Conservation (phyloP, 768 basidiomycete genomes). For the Boletellus ananiceps region DNA sequence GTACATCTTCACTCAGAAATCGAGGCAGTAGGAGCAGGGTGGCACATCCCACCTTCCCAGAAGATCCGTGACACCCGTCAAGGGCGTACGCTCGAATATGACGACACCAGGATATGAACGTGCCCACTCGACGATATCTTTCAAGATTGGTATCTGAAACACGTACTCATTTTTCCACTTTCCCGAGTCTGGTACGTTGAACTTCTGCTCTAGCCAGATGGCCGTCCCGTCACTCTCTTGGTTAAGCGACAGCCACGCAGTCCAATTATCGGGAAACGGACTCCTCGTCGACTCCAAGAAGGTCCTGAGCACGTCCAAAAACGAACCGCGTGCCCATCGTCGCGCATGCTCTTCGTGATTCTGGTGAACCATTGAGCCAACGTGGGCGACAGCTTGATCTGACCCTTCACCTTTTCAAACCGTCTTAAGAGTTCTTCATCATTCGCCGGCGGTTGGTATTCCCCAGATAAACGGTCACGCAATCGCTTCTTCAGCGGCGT, state of each 20-base stretch:
- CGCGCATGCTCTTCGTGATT: slow-evolving; percentile 67
- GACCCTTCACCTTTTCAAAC: slow-evolving; percentile 55
- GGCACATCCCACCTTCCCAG: slow-evolving; percentile 52
- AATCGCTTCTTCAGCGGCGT: slow-evolving; percentile 26
- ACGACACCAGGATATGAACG: slow-evolving; percentile 55
- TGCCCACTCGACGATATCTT: slow-evolving; percentile 14
- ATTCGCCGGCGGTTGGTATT: slow-evolving; percentile 50
- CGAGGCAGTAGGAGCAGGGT: background rate
- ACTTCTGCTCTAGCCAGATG: slow-evolving; percentile 77
- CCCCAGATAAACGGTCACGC: slow-evolving; percentile 34
- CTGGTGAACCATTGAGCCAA: slow-evolving; percentile 34
- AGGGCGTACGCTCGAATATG: slow-evolving; percentile 70
- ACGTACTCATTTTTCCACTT: slow-evolving; percentile 54
- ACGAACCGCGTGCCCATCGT: slow-evolving; percentile 73
- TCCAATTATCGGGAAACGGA: slow-evolving; percentile 44
- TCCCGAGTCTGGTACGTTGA: slow-evolving; percentile 62
- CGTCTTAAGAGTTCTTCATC: slow-evolving; percentile 63
- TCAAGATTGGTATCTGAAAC: slow-evolving; percentile 51
- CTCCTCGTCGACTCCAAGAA: slow-evolving; percentile 34
- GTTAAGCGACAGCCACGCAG: slow-evolving; percentile 72
- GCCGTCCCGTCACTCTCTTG: slow-evolving; percentile 70
- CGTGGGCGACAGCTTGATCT: background rate
- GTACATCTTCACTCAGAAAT: slow-evolving; percentile 1
- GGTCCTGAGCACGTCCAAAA: slow-evolving; percentile 40
- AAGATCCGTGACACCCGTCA: slow-evolving; percentile 58